A percentile compares a stretch with the other conserved stretches of the same genome.
Conservation (phyloP, 1,139 yeast species). For the Geotrichum klebahnii region DNA sequence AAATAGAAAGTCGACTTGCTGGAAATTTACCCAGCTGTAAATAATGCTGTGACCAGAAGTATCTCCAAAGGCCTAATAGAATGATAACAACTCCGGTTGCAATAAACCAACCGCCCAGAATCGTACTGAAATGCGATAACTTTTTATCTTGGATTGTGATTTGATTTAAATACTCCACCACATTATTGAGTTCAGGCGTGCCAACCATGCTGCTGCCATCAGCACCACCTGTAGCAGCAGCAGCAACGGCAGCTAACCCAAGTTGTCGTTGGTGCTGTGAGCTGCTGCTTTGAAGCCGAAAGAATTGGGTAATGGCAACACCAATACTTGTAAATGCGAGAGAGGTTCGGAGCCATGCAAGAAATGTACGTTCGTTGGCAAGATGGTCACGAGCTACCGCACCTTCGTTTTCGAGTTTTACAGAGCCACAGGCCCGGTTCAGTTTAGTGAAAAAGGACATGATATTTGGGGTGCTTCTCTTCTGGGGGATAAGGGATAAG, state of each 20-base stretch:
- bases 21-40: conserved; percentile 50
- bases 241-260: too few species aligned
- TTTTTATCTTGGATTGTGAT: conserved; percentile 11
- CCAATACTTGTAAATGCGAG: conserved; percentile 55
- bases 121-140: conserved; percentile 26
- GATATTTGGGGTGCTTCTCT: too few species aligned
- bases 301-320: conserved; percentile 52
- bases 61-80: conserved; percentile 44
- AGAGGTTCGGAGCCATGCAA: conserved; percentile 75
- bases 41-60: conserved; percentile 46
- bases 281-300: conserved; percentile 39
- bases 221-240: background rate
- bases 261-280: too few species aligned
- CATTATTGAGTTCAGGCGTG: background rate
- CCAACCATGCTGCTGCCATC: background rate
- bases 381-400: conserved; percentile 54
- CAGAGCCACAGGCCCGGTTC: conserved; percentile 30
- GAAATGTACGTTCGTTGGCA: conserved; percentile 73
- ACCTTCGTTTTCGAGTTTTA: conserved; percentile 43
- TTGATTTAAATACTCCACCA: conserved; percentile 1
- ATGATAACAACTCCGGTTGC: conserved; percentile 43
- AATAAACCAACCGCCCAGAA: conserved; percentile 42
- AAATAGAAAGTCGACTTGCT: conserved; percentile 43
- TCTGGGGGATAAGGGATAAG: too few species aligned
- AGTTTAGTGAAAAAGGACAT: background rate